Evolutionary conservation across 2,329 filamentous ascomycete genomes (phyloP).

Genomic region (Colletotrichum sp.): DNA sequence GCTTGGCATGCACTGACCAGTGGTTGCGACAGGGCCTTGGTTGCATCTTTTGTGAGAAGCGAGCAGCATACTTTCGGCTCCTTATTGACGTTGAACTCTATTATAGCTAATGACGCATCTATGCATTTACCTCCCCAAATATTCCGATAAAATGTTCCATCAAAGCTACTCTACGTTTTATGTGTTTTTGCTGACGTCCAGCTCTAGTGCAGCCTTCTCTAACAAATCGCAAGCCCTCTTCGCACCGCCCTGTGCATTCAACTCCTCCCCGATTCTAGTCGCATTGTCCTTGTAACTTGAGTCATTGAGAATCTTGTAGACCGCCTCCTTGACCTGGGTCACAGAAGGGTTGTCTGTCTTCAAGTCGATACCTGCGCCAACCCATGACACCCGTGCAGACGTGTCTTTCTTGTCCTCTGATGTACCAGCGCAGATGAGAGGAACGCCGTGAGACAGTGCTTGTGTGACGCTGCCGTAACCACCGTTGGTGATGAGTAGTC

Average conservation of each 20-base stretch:
- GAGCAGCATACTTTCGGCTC: neutral
- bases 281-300: slow-evolving; percentile 26
- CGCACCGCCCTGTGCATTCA: slow-evolving; percentile 32
- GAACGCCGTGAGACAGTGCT: slow-evolving; percentile 37
- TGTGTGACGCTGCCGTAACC: slow-evolving; percentile 43
- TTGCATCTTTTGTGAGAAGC: neutral
- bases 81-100: neutral
- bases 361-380: slow-evolving; percentile 37
- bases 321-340: slow-evolving; percentile 28
- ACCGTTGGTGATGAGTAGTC: slow-evolving; percentile 40
- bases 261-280: slow-evolving; percentile 27
- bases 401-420: slow-evolving; percentile 43
- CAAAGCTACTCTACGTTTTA: neutral
- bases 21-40: neutral
- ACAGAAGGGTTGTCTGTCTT: slow-evolving; percentile 37
- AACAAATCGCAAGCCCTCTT: slow-evolving; percentile 29
- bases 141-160: neutral
- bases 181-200: neutral
- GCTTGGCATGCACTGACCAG: neutral
- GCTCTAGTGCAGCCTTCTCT: slow-evolving; percentile 26
- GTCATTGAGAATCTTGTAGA: slow-evolving; percentile 28
- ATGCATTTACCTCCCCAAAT: neutral
- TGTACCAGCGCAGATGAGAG: slow-evolving; percentile 40
- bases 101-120: neutral
- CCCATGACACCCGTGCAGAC: slow-evolving; percentile 35